Percentiles rank a stretch among this genome's conserved stretches.
These are phyloP conservation scores for Hysterangium stoloniferum DNA, from an alignment of 768 basidiomycete genomes.

Conservation along the genomic window DNA sequence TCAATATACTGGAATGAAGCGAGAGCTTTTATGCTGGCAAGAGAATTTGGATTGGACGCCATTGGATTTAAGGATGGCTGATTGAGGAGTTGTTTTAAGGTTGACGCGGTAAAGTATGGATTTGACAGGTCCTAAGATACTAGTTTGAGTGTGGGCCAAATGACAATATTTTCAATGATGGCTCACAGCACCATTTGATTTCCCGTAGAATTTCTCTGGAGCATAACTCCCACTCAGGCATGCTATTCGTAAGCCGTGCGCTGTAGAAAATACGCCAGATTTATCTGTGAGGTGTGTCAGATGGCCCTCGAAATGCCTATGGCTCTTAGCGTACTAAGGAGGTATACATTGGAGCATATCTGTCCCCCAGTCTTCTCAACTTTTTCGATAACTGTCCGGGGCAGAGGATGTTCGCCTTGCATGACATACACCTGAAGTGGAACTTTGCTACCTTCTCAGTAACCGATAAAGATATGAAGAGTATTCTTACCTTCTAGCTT, in stretches of 20 bases:
- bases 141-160: background rate
- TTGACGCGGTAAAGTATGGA: slow-evolving; percentile 64
- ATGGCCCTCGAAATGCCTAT: background rate
- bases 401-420: slow-evolving; percentile 75
- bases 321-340: slow-evolving; percentile 57
- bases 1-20: slow-evolving; percentile 62
- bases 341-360: slow-evolving; percentile 73
- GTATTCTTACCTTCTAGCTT: slow-evolving; percentile 48
- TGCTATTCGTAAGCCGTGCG: slow-evolving; percentile 74
- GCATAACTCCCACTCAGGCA: slow-evolving; percentile 79
- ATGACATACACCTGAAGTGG: slow-evolving; percentile 91
- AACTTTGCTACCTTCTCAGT: slow-evolving; percentile 36
- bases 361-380: slow-evolving; percentile 73
- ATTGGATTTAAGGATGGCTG: slow-evolving; percentile 52
- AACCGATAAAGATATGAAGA: slow-evolving; percentile 1
- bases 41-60: slow-evolving; percentile 40
- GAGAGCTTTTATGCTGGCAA: slow-evolving; percentile 59
- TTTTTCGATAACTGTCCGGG: slow-evolving; percentile 63
- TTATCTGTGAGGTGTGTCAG: slow-evolving; percentile 44
- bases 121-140: slow-evolving; percentile 59
- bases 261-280: slow-evolving; percentile 71
- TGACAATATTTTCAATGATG: background rate
- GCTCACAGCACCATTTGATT: slow-evolving; percentile 5
- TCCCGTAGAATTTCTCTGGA: slow-evolving; percentile 25
- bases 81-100: slow-evolving; percentile 62